Base-by-base conservation (phyloP, 139 green algal genomes). In the Ostreobium quekettii region DNA sequence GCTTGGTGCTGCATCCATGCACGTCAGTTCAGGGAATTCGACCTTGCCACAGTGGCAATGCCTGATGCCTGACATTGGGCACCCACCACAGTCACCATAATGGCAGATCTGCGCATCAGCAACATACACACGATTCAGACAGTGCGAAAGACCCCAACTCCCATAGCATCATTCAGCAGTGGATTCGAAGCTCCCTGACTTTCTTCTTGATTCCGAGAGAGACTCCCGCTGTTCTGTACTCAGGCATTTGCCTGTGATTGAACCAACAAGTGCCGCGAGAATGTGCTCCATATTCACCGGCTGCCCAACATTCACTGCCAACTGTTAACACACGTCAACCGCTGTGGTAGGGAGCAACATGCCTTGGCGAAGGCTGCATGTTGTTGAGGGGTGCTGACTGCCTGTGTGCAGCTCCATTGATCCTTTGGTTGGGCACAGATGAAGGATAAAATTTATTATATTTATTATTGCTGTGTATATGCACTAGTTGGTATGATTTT, bases 1-100 rank as follows among this genome's bases (percentile, higher is more conserved):
- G 1, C 77, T 77, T 1, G 86, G 78, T 24, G 48, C 33, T 70
- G 67, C 84, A 68, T 78, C 88, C 78, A 61, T 48, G 42, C 70
- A 90, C 60, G 47, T 65, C 32, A 74, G 67, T 15, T 67, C 78
- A 4, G 36, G 35, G 64, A 78, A 72, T 0, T 61, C 19, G 8
- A 73, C 49, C 74, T 95, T 95, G 58, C 89, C 89, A 66, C 89
- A 96, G 11, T 85, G 89, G 74, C 89, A 96, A 5, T 70, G 71
- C 19, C 84, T 81, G 35, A 37, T 64, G 0, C 87, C 87, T 19
- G 78, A 64, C 37, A 84, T 72, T 28, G 79, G 71, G 71, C 89
- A 95, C 19, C 24, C 53, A 11, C 82, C 84, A 67, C 88, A 95
- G 5, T 36, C 3, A 0, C 83, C 84, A 2, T 70, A 31, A 60